phyloP scores from a whole-genome alignment of 495 filamentous ascomycete genomes.

The Penicillium lagena region DNA sequence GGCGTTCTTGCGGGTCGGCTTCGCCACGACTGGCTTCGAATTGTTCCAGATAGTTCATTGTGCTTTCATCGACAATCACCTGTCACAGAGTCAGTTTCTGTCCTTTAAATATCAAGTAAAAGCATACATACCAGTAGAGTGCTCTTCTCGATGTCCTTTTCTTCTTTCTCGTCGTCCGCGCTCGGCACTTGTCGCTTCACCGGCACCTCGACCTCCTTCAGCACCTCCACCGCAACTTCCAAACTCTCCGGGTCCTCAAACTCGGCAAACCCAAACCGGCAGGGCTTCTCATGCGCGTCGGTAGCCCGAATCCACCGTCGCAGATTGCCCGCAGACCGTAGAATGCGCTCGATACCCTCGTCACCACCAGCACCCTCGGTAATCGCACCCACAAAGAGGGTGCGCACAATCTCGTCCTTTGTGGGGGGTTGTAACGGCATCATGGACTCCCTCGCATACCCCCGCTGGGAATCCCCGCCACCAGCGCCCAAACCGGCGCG shows the following conservation, averaged over 20 bases:
- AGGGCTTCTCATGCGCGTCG: slow-evolving; percentile 76
- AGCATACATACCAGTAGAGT: slow-evolving; percentile 49
- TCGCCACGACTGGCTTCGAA: slow-evolving; percentile 62
- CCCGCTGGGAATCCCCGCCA: slow-evolving; percentile 59
- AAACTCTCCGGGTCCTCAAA: slow-evolving; percentile 91
- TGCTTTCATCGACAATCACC: slow-evolving; percentile 77
- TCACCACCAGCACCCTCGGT: slow-evolving; percentile 72
- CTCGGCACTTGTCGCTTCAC: slow-evolving; percentile 57
- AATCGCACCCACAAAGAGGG: slow-evolving; percentile 84
- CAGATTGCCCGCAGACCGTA: slow-evolving; percentile 70
- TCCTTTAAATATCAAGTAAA: neutral
- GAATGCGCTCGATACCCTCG: slow-evolving; percentile 74
- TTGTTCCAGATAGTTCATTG: slow-evolving; percentile 72
- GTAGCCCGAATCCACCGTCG: slow-evolving; percentile 79
- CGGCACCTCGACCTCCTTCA: slow-evolving; percentile 82
- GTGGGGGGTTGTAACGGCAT: slow-evolving; percentile 78
- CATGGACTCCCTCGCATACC: slow-evolving; percentile 66
- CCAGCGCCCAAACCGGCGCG: slow-evolving; percentile 64
- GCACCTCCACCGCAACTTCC: slow-evolving; percentile 76
- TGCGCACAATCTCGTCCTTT: slow-evolving; percentile 82
- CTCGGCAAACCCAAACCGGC: slow-evolving; percentile 92
- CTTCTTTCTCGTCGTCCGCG: slow-evolving; percentile 43
- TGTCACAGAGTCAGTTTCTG: slow-evolving; percentile 18
- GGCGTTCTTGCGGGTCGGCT: slow-evolving; percentile 56
- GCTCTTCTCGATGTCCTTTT: slow-evolving; percentile 59